Conservation (phyloP, 2,329 filamentous ascomycete species). For the Teratosphaeria pseudoeucalypti region DNA sequence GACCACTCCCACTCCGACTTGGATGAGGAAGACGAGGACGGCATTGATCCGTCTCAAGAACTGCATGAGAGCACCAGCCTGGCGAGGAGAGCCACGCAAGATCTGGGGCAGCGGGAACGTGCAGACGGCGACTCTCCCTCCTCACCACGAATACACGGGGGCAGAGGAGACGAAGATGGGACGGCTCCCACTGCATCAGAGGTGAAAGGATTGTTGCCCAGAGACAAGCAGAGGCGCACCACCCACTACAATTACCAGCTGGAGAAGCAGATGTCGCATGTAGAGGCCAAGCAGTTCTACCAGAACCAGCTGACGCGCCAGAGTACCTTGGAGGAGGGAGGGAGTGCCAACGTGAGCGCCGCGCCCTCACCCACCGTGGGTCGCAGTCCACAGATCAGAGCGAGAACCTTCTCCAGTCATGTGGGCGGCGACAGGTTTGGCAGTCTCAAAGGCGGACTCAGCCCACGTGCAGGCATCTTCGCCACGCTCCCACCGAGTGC, state of each 20-base stretch:
- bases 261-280: slow-evolving; percentile 88
- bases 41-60: slow-evolving; percentile 1
- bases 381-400: slow-evolving; percentile 31
- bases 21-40: slow-evolving; percentile 8
- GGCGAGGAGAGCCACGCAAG: slow-evolving; percentile 15
- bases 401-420: slow-evolving; percentile 35
- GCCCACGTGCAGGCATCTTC: not conserved
- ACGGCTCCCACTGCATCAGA: not conserved
- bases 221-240: slow-evolving; percentile 54
- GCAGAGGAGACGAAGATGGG: not conserved
- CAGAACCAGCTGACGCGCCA: slow-evolving; percentile 58
- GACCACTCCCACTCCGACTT: slow-evolving; percentile 5
- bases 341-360: slow-evolving; percentile 22
- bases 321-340: slow-evolving; percentile 38
- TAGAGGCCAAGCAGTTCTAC: slow-evolving; percentile 92
- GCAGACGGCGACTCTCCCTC: not conserved
- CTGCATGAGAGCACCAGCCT: slow-evolving; percentile 19
- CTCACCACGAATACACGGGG: not conserved
- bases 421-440: slow-evolving; percentile 23
- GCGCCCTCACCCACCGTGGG: slow-evolving; percentile 2
- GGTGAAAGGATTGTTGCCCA: slow-evolving; percentile 30
- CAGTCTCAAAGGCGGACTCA: slow-evolving; percentile 1
- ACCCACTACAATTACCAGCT: slow-evolving; percentile 89
- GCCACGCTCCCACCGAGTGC: not conserved
- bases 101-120: slow-evolving; percentile 8